Base-by-base conservation (phyloP, 1,284 basidiomycete genomes). In the Tilletia caries region DNA sequence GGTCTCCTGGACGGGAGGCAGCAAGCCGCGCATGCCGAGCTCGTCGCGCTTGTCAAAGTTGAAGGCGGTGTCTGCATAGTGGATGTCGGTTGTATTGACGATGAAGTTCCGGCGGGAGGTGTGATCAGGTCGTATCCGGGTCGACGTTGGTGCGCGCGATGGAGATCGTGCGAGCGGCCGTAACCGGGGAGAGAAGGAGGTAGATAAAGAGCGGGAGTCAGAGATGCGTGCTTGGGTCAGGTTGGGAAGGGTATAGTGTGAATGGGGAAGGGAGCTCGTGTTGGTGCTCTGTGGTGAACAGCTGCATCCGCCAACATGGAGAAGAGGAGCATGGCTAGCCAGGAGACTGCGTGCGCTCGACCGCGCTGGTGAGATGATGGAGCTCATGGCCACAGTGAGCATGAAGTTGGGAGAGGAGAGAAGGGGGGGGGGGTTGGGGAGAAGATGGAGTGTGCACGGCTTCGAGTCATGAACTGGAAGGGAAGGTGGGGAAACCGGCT, bases 21-120 rank as follows among this genome's bases (percentile, higher is more conserved):
- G 83, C 32, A 90, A 84, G 34, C 92, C 91, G 64, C 85, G 86
- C 2, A 94, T 86, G 3, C 90, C 90, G 70, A 93, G 90, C 1
- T 85, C 86, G 70, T 88, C 86, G 66, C 92, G 87, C 82, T 92
- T 91, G 27, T 86, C 80, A 10, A 83, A 69, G 0, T 88, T 88
- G 82, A 93, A 93, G 18, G 88, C 91, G 1, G 89, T 91, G 70
- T 77, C 77, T 68, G 32, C 29, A 62, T 62, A 71, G 44, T 44
- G 46, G 64, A 69, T 64, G 65, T 66, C 71, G 77, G 64, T 67
- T 12, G 50, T 37, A 67, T 58, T 32, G 67, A 68, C 66, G 46
- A 58, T 67, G 68, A 43, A 33, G 18, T 66, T 37, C 15, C 34
- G 58, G 37, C 37, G 37, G 37, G 15, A 15, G 15, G 37, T 10